Conservation (phyloP, 805 yeast genomes). For the Groenewaldozyma salmanticensis region DNA sequence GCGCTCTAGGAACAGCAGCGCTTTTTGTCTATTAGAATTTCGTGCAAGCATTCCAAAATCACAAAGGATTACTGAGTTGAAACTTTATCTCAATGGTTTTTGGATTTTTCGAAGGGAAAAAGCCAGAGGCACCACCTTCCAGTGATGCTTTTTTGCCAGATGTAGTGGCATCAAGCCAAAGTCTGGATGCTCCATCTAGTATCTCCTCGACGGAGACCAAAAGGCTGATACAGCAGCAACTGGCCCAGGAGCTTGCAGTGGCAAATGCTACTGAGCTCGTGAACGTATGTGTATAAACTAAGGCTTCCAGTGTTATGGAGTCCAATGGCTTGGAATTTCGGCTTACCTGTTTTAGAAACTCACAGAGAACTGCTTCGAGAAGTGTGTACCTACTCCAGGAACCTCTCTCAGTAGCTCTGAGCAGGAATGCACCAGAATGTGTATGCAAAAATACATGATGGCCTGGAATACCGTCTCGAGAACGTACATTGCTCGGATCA, state of each 20-base stretch:
- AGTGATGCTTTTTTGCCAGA: background rate
- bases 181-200: constrained; percentile 12
- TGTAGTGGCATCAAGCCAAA: too few relatives aligned
- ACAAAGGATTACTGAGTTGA: too few relatives aligned
- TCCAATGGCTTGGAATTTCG: background rate
- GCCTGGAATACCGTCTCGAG: constrained; percentile 82
- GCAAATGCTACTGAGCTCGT: constrained; percentile 86
- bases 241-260: constrained; percentile 77
- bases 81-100: background rate
- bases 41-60: too few relatives aligned
- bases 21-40: too few relatives aligned
- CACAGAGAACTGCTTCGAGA: constrained; percentile 78
- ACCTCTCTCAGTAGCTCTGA: constrained; percentile 40
- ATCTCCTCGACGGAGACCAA: constrained; percentile 35
- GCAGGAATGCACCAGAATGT: constrained; percentile 59
- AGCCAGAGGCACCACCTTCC: background rate
- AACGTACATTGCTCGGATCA: constrained; percentile 67
- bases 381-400: constrained; percentile 61
- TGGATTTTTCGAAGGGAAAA: background rate
- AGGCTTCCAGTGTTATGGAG: background rate
- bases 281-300: constrained; percentile 29
- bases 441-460: constrained; percentile 80
- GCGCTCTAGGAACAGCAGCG: too few relatives aligned
- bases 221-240: constrained; percentile 56
- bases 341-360: constrained; percentile 34